Evolutionary conservation across 2,329 filamentous ascomycete species (phyloP).

Genomic region (Colletotrichum graminicola): DNA sequence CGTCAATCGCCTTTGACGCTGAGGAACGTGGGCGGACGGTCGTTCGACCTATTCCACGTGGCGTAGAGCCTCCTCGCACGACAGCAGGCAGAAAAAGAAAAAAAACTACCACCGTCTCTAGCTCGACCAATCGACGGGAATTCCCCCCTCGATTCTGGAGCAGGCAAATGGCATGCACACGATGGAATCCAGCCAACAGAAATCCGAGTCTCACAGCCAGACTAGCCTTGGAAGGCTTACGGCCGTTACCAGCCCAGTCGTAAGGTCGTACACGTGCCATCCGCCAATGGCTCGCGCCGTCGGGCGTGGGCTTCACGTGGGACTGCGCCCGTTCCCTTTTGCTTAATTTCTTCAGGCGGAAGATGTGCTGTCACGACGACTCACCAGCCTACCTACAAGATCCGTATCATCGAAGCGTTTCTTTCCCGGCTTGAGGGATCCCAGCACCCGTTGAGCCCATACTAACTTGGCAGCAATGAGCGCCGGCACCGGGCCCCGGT

Average conservation of each 20-base stretch:
- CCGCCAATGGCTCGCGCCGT: neutral
- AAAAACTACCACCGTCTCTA: neutral
- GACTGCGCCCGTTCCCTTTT: neutral
- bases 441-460: neutral
- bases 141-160: neutral
- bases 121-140: slow-evolving; percentile 2
- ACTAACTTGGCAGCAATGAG: neutral
- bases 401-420: neutral
- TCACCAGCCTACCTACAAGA: neutral
- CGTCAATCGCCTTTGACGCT: slow-evolving; percentile 15
- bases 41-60: slow-evolving; percentile 20
- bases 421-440: neutral
- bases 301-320: slow-evolving; percentile 3
- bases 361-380: slow-evolving; percentile 1
- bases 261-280: neutral
- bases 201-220: slow-evolving; percentile 13
- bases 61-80: slow-evolving; percentile 1
- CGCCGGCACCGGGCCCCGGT: slow-evolving; percentile 11
- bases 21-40: slow-evolving; percentile 8
- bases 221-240: slow-evolving; percentile 3
- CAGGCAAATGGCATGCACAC: neutral
- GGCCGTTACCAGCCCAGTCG: slow-evolving; percentile 12
- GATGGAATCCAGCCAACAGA: slow-evolving; percentile 12
- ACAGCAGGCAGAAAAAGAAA: slow-evolving; percentile 6
- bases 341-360: neutral